phyloP scores from a whole-genome alignment of 768 basidiomycete genomes.

The Pleurotus citrinopileatus region DNA sequence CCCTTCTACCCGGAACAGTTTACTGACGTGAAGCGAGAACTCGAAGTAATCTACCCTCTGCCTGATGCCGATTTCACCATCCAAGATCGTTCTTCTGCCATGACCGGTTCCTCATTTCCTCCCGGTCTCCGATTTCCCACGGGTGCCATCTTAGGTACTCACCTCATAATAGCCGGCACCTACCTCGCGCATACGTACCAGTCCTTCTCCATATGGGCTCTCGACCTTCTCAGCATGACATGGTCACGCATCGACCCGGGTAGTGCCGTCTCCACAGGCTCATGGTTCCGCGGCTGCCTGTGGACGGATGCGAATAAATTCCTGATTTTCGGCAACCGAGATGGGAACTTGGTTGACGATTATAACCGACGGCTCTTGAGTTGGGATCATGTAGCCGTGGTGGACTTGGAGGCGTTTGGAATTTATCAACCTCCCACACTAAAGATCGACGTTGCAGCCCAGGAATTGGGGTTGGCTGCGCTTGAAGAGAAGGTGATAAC shows the following conservation, averaged over 20 bases:
- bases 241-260: constrained; percentile 92
- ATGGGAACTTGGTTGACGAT: constrained; percentile 87
- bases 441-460: constrained; percentile 66
- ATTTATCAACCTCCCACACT: constrained; percentile 86
- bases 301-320: constrained; percentile 86
- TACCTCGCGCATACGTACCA: constrained; percentile 94
- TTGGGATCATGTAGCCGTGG: constrained; percentile 89
- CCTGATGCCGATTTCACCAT: constrained; percentile 75
- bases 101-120: constrained; percentile 81
- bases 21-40: constrained; percentile 92
- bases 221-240: constrained; percentile 78
- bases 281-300: constrained; percentile 92
- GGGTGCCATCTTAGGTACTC: constrained; percentile 85
- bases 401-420: constrained; percentile 92
- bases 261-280: constrained; percentile 79
- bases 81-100: constrained; percentile 74
- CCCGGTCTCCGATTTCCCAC: constrained; percentile 96
- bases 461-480: constrained; percentile 80
- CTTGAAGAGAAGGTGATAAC: constrained; percentile 79
- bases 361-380: constrained; percentile 88
- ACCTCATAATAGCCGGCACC: constrained; percentile 93
- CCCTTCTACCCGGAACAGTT: constrained; percentile 47
- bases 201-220: constrained; percentile 95
- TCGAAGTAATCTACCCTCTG: constrained; percentile 86
- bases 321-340: constrained; percentile 86